Evolutionary conservation across 75 land plant species (phyloP).

Genomic region (Pinus taeda): DNA sequence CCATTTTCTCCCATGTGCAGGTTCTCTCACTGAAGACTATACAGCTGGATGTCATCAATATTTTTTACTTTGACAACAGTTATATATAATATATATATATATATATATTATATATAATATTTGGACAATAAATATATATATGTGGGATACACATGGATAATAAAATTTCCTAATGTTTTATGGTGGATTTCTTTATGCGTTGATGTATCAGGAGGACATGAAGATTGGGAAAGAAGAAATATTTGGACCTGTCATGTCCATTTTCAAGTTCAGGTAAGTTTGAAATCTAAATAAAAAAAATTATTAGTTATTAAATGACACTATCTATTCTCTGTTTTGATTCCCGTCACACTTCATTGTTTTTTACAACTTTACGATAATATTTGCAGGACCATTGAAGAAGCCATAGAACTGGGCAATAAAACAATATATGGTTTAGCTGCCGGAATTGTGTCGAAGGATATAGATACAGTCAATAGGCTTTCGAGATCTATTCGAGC

Average conservation of each 20-base stretch:
- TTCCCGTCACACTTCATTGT: too few relatives aligned
- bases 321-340: too few relatives aligned
- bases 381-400: conserved; percentile 49
- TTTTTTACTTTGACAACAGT: too few relatives aligned
- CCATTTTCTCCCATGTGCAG: conserved; percentile 80
- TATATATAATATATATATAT: too few relatives aligned
- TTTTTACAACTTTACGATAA: neutral
- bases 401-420: conserved; percentile 68
- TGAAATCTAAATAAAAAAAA: too few relatives aligned
- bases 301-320: too few relatives aligned
- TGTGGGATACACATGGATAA: too few relatives aligned
- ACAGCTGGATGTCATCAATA: too few relatives aligned
- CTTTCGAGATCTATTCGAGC: conserved; percentile 59
- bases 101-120: too few relatives aligned
- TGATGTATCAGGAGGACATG: conserved; percentile 60
- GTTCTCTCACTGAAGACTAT: conserved; percentile 1
- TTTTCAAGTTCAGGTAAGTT: conserved; percentile 68
- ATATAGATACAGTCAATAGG: conserved; percentile 59
- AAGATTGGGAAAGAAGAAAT: conserved; percentile 73
- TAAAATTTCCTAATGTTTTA: too few relatives aligned
- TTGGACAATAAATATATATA: too few relatives aligned
- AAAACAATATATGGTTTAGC: conserved; percentile 65
- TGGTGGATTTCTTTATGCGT: too few relatives aligned
- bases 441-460: conserved; percentile 65
- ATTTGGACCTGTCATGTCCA: conserved; percentile 23